Base-by-base conservation (phyloP, 345 rosid genomes). In the Brassica juncea region DNA sequence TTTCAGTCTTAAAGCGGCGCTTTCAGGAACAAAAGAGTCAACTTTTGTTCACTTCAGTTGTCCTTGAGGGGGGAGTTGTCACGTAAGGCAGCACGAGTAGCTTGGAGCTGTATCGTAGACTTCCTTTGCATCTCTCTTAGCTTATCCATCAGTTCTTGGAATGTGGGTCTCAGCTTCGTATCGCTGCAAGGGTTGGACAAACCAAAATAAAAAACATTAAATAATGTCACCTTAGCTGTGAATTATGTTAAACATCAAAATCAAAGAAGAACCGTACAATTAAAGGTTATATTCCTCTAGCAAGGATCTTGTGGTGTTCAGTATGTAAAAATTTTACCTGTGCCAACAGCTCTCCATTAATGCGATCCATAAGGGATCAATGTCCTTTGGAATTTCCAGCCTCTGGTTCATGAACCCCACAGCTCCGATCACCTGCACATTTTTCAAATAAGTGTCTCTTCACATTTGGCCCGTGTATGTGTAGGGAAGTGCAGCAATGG, bases 371-470 rank as follows among this genome's bases (percentile, higher is more conserved):
- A 79, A 84, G 63, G 98, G 96, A 85, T 95, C 97, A 61, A 86
- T 80, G 44, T 93, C 89, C 30, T 85, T 84, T 59, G 99, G 98
- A 65, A 91, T 89, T 73, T 95, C 99, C 44, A 95, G 82, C 68
- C 94, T 87, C 82, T 93, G 98, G 83, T 93, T 84, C 97, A 95
- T 95, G 88, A 89, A 95, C 69, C 99, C 99, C 27, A 93, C 99
- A 77, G 99, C 98, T 80, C 93, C 99, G 66, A 94, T 89, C 85
- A 94, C 92, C 99, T 94, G 88, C 82, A 82, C 71, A 65, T 72
- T 75, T 75, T 70, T 84, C 64, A 85, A 75, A 76, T 71, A 81
- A 60, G 58, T 19, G 28, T 65, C 66, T 80, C 81, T 72, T 72
- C 75, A 70, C 25, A 75, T 31, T 19, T 35, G 74, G 30, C 42